Conservation (phyloP, 2,329 filamentous ascomycete species). For the Zymoseptoria ardabiliae region DNA sequence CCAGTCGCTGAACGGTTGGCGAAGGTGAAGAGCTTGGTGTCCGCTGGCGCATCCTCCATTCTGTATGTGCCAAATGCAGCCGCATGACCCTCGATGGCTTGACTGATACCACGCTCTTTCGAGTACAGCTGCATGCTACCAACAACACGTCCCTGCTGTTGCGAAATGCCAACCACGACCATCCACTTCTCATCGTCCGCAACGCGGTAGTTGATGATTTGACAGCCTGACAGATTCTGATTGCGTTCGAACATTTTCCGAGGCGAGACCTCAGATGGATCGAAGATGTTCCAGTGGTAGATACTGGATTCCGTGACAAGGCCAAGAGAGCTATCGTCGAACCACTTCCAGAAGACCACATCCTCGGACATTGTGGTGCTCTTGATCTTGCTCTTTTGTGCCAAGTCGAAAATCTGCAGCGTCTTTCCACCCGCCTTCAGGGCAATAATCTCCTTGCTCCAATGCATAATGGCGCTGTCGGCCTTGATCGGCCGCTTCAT, state of each 20-base stretch:
- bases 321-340: slow-evolving; percentile 79
- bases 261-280: slow-evolving; percentile 67
- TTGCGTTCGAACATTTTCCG: slow-evolving; percentile 94
- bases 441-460: slow-evolving; percentile 90
- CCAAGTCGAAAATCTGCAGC: slow-evolving; percentile 94
- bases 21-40: slow-evolving; percentile 95
- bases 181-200: slow-evolving; percentile 97
- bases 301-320: slow-evolving; percentile 85
- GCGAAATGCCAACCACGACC: slow-evolving; percentile 92
- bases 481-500: slow-evolving; percentile 94
- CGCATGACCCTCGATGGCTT: slow-evolving; percentile 94
- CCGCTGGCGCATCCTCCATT: slow-evolving; percentile 78
- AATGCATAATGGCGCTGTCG: slow-evolving; percentile 99
- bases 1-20: slow-evolving; percentile 83
- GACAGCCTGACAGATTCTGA: slow-evolving; percentile 77
- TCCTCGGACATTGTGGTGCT: slow-evolving; percentile 95
- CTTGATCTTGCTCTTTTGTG: slow-evolving; percentile 90
- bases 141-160: slow-evolving; percentile 85
- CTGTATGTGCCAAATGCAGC: slow-evolving; percentile 86
- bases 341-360: slow-evolving; percentile 99
- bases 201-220: slow-evolving; percentile 99
- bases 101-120: slow-evolving; percentile 90
- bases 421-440: slow-evolving; percentile 91
- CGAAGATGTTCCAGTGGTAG: slow-evolving; percentile 97
- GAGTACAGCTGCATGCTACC: slow-evolving; percentile 97